Base-by-base conservation (phyloP, 495 filamentous ascomycete species). In the Hypoxylon fuscum region DNA sequence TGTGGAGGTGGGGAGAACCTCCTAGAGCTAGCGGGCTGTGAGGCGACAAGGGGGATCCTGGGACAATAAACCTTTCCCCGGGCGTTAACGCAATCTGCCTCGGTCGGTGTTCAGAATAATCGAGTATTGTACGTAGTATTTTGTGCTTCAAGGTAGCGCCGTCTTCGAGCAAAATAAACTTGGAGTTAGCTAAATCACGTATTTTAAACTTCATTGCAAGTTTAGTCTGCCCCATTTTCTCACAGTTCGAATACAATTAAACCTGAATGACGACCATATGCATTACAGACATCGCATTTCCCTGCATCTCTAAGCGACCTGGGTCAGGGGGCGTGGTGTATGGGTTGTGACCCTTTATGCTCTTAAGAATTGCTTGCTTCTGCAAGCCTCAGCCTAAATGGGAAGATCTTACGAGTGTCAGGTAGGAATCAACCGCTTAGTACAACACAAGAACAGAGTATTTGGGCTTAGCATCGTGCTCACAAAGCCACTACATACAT, bases 331-430 rank as follows among this genome's bases (percentile, higher is more conserved):
- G 11, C 3, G 15, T 42, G 34, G 54, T 47, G 63, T 58, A 63
- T 60, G 50, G 59, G 61, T 55, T 55, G 34, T 57, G 44, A 35
- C 51, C 52, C 59, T 55, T 64, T 53, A 59, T 59, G 48, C 59
- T 41, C 34, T 34, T 12, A 55, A 21, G 20, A 52, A n/a, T n/a
- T n/a, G n/a, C n/a, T 37, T 49, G 34, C 48, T 60, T 57, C 67
- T 68, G 59, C 68, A 68, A 61, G 68, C 56, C 64, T 68, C 68
- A 71, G 68, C 68, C 68, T 71, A 71, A 71, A 71, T 59, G 44
- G 62, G 55, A 66, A 62, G 51, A 47, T 61, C 59, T 32, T 44
- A 51, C 57, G 35, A 29, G 9, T 34, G 5, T 12, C 50, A 23
- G 18, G 31, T 41, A 46, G 18, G 23, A 47, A 14, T 31, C 7